Evolutionary conservation across 106 monocot genomes (phyloP).

Genomic region (Phalaenopsis equestris): DNA sequence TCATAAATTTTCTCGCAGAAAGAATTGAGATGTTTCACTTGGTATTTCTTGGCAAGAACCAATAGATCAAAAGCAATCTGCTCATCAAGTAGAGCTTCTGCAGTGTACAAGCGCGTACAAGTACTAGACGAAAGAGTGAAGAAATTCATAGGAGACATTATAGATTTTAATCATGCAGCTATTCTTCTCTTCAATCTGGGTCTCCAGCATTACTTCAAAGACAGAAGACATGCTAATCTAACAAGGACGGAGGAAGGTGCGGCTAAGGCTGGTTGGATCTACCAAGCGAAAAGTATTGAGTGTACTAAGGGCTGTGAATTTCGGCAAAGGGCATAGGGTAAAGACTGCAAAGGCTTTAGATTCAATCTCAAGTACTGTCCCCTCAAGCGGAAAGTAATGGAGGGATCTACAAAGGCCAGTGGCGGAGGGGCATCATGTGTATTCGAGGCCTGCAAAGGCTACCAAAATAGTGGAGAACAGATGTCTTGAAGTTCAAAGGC

Average conservation of each 20-base stretch:
- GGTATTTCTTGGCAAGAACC: slow-evolving; percentile 80
- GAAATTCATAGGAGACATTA: slow-evolving; percentile 72
- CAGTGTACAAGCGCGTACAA: slow-evolving; percentile 45
- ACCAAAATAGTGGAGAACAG: no score
- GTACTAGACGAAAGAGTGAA: slow-evolving; percentile 76
- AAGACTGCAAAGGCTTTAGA: no score
- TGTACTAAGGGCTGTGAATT: no score
- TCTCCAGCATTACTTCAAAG: slow-evolving; percentile 89
- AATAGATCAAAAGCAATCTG: slow-evolving; percentile 66
- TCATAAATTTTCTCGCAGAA: slow-evolving; percentile 85
- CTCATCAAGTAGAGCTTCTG: slow-evolving; percentile 80
- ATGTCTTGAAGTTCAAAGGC: no score
- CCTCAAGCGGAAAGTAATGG: no score
- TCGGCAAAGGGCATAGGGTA: no score
- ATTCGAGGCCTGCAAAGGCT: no score
- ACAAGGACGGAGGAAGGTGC: neutral
- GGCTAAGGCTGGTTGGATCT: no score
- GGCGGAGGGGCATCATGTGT: no score
- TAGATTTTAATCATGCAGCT: slow-evolving; percentile 75
- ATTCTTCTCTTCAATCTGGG: slow-evolving; percentile 81
- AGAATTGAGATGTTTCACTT: slow-evolving; percentile 82
- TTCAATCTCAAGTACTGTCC: no score
- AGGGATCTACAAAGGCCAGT: no score
- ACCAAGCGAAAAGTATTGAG: no score
- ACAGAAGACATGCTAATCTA: slow-evolving; percentile 87